phyloP scores from a whole-genome alignment of 805 yeast genomes.

The Wickerhamiella domercqiae region DNA sequence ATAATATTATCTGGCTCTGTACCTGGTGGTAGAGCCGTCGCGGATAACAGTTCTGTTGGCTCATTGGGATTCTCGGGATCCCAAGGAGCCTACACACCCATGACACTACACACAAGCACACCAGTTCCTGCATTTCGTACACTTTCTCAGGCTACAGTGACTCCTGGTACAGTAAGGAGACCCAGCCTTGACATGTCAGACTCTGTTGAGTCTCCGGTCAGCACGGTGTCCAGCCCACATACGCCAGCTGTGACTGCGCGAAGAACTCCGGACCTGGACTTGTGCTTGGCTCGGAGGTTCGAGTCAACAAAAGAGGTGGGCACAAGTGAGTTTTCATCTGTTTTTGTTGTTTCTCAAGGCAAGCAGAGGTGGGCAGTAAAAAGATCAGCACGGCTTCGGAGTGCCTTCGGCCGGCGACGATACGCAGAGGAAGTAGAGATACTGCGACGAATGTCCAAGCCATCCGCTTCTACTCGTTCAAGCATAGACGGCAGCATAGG shows the following conservation, averaged over 20 bases:
- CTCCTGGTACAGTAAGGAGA: background rate
- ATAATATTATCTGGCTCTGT: background rate
- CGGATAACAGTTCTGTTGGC: background rate
- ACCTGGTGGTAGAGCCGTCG: no score
- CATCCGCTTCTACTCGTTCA: no score
- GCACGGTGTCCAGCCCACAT: background rate
- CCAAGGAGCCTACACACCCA: background rate
- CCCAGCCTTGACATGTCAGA: no score
- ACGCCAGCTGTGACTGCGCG: constrained; percentile 1
- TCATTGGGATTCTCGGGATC: background rate
- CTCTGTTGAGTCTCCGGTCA: no score
- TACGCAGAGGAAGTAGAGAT: constrained; percentile 66
- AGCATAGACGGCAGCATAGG: constrained; percentile 2
- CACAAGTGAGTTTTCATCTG: constrained; percentile 78
- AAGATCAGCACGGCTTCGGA: constrained; percentile 42
- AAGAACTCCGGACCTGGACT: constrained; percentile 6
- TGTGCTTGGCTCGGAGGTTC: constrained; percentile 31
- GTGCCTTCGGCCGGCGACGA: constrained; percentile 37
- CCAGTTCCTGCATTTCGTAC: no score
- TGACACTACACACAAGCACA: background rate
- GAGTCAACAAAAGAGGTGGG: constrained; percentile 63
- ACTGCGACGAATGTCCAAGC: constrained; percentile 20
- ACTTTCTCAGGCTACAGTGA: background rate
- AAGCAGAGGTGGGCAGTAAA: constrained; percentile 60
- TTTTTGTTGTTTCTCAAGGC: constrained; percentile 45